Evolutionary conservation across 2,329 filamentous ascomycete species (phyloP).

Genomic region (Ascocoryne sarcoides): DNA sequence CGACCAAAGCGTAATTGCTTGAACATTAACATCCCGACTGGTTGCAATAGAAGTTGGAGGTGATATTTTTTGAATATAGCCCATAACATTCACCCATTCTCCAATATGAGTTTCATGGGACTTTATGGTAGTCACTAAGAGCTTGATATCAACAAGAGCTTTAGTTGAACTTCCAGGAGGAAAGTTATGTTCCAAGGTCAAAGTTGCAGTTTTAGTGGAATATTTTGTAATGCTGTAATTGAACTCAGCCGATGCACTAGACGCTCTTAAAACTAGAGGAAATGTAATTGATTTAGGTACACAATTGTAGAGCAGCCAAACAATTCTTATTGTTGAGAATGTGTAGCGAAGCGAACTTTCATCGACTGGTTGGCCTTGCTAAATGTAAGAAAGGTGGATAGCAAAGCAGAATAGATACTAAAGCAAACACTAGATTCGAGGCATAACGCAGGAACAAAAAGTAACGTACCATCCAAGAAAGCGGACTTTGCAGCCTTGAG

Average conservation of each 20-base stretch:
- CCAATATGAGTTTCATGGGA: constrained; percentile 59
- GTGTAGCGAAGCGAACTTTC: neutral
- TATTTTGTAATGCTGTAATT: constrained; percentile 55
- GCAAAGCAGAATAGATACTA: neutral
- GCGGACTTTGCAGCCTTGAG: constrained; percentile 61
- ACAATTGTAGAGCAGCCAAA: too few species aligned
- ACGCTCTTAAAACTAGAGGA: too few species aligned
- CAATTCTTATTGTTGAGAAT: constrained; percentile 1
- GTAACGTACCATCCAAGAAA: constrained; percentile 78
- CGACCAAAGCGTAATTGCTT: constrained; percentile 71
- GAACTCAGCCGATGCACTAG: too few species aligned
- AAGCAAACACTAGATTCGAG: too few species aligned
- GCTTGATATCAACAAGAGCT: constrained; percentile 60
- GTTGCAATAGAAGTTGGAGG: neutral
- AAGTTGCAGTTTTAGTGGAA: constrained; percentile 42
- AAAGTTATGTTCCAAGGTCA: constrained; percentile 62
- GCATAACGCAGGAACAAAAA: neutral
- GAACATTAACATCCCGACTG: constrained; percentile 37
- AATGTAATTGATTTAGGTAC: too few species aligned
- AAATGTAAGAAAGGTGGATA: too few species aligned
- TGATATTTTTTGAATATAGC: constrained; percentile 53
- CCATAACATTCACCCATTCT: constrained; percentile 85
- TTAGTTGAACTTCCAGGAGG: constrained; percentile 38
- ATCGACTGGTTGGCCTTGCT: neutral
- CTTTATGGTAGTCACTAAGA: constrained; percentile 59